Conservation (phyloP, 2,329 filamentous ascomycete species). For the Mycogone perniciosa region DNA sequence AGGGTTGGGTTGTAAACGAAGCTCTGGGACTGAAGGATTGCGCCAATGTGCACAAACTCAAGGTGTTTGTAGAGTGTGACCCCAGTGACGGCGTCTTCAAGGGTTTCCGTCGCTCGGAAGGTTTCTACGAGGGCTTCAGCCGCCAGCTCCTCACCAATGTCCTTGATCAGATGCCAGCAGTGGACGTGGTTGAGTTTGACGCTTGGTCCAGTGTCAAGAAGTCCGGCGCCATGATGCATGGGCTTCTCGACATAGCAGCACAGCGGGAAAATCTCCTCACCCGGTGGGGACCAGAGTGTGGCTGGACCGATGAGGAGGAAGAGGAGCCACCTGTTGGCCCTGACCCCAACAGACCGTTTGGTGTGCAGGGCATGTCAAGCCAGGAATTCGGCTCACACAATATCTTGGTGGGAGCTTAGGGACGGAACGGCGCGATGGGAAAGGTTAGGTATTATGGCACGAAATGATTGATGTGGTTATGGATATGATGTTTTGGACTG, state of each 20-base stretch:
- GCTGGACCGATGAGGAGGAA: constrained; percentile 54
- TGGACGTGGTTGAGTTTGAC: constrained; percentile 61
- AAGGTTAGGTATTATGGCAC: background rate
- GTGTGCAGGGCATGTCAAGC: constrained; percentile 8
- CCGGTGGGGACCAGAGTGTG: constrained; percentile 61
- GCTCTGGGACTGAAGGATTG: constrained; percentile 59
- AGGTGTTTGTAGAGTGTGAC: constrained; percentile 66
- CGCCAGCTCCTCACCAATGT: constrained; percentile 50
- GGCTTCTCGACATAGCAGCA: constrained; percentile 47
- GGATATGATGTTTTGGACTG: background rate
- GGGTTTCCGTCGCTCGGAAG: constrained; percentile 58
- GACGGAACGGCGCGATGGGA: constrained; percentile 1
- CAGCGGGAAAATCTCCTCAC: constrained; percentile 43
- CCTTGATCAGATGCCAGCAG: constrained; percentile 48
- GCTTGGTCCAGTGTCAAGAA: constrained; percentile 60
- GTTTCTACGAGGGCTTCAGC: constrained; percentile 66
- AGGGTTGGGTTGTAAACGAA: constrained; percentile 61
- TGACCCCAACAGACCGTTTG: constrained; percentile 5
- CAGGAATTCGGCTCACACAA: constrained; percentile 13
- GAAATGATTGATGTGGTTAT: constrained; percentile 7
- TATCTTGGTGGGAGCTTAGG: constrained; percentile 17
- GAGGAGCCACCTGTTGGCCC: constrained; percentile 1
- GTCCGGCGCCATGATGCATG: constrained; percentile 56
- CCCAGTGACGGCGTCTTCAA: constrained; percentile 61
- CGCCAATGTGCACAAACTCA: constrained; percentile 50